Percentiles rank a stretch among this genome's conserved stretches.
Conservation (phyloP, 2,329 filamentous ascomycete species). For the Coniochaeta sp. region DNA sequence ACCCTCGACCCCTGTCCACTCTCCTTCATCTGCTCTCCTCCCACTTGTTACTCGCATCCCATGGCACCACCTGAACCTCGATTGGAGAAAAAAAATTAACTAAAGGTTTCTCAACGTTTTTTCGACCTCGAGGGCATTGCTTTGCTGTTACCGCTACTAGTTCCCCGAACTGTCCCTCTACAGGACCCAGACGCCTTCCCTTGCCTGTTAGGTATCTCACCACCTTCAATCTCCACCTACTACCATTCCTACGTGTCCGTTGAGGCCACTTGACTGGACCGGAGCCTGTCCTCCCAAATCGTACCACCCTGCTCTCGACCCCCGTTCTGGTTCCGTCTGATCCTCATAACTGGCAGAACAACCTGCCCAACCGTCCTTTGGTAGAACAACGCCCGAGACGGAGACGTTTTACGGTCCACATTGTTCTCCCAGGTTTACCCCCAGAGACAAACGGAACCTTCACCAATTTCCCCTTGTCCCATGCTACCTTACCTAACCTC, state of each 20-base stretch:
- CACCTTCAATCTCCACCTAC: not conserved
- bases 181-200: too few relatives aligned
- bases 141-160: not conserved
- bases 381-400: not conserved
- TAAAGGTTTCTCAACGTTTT: not conserved
- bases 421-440: not conserved
- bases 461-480: not conserved
- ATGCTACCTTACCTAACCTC: not conserved
- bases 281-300: not conserved
- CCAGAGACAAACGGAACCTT: not conserved
- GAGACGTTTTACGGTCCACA: not conserved
- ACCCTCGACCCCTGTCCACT: slow-evolving; percentile 13
- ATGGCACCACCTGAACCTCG: not conserved
- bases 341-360: not conserved
- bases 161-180: too few relatives aligned
- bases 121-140: not conserved
- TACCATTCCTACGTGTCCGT: not conserved
- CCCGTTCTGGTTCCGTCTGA: not conserved
- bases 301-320: not conserved
- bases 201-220: too few relatives aligned
- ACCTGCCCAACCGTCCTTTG: too few relatives aligned
- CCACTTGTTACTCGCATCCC: not conserved
- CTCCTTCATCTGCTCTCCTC: not conserved
- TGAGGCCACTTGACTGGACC: not conserved
- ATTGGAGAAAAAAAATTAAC: not conserved